phyloP scores from a whole-genome alignment of 345 rosid species.

The Eucalyptus pauciflora region DNA sequence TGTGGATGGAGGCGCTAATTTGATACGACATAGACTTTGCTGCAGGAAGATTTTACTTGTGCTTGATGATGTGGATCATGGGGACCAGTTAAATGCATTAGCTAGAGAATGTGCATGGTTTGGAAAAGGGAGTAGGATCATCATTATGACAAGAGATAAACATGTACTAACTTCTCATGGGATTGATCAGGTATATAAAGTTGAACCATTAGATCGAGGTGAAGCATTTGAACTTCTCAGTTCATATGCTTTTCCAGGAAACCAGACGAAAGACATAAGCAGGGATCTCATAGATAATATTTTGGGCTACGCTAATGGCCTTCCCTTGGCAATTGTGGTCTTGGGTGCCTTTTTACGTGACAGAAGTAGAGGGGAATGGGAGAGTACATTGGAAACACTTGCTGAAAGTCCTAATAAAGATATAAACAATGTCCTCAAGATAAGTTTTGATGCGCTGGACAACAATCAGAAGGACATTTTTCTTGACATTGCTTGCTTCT shows the following conservation, averaged over 20 bases:
- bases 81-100: neutral
- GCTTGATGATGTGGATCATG: slow-evolving; percentile 10
- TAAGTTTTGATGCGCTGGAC: neutral
- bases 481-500: no score
- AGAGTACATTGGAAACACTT: neutral
- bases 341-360: neutral
- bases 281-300: neutral
- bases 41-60: slow-evolving; percentile 1
- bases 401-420: neutral
- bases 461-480: neutral
- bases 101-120: neutral
- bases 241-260: neutral
- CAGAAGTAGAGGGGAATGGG: neutral
- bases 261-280: neutral
- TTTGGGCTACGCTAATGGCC: neutral
- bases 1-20: neutral
- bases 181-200: neutral
- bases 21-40: neutral
- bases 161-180: neutral
- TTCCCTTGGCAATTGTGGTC: neutral
- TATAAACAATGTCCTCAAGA: neutral
- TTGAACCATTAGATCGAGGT: neutral
- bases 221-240: neutral
- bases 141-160: slow-evolving; percentile 1
- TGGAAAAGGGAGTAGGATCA: slow-evolving; percentile 7